Percentiles rank a stretch among this genome's conserved stretches.
Evolutionary conservation across 495 filamentous ascomycete species (phyloP).

Genomic region (Xylaria bambusicola): DNA sequence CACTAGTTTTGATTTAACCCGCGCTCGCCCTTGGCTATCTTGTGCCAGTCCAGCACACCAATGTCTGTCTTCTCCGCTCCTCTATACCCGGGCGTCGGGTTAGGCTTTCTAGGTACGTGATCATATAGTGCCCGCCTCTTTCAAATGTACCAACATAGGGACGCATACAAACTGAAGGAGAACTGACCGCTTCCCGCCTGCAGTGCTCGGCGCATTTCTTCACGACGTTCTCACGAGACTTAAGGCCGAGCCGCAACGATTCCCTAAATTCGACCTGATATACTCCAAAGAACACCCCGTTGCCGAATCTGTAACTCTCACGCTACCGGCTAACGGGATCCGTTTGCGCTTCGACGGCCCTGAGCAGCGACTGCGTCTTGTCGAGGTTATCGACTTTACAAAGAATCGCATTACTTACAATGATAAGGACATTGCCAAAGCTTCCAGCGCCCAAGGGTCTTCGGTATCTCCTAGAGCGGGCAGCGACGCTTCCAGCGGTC

Average conservation of each 20-base stretch:
- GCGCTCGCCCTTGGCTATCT: background rate
- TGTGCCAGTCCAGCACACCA: too few relatives aligned
- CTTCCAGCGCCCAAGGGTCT: constrained; percentile 44
- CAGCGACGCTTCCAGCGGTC: constrained; percentile 57
- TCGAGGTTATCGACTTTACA: constrained; percentile 91
- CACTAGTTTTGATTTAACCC: background rate
- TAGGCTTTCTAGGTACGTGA: constrained; percentile 75
- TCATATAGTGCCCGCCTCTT: background rate
- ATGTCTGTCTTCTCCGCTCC: constrained; percentile 66
- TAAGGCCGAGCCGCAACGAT: constrained; percentile 78
- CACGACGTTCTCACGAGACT: constrained; percentile 84
- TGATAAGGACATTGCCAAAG: constrained; percentile 77
- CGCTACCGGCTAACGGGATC: constrained; percentile 79
- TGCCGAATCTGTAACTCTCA: constrained; percentile 67
- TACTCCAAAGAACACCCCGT: constrained; percentile 74
- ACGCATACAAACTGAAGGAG: background rate
- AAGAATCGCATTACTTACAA: constrained; percentile 82
- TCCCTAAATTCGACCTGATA: constrained; percentile 78
- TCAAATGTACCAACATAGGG: background rate
- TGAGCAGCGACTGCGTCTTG: constrained; percentile 85
- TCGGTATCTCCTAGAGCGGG: constrained; percentile 39
- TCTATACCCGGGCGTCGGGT: constrained; percentile 71
- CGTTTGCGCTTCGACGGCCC: constrained; percentile 91
- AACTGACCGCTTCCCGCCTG: constrained; percentile 15
- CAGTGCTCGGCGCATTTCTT: constrained; percentile 84